Conservation (phyloP, 129 eudicot genomes). For the Flaveria linearis region DNA sequence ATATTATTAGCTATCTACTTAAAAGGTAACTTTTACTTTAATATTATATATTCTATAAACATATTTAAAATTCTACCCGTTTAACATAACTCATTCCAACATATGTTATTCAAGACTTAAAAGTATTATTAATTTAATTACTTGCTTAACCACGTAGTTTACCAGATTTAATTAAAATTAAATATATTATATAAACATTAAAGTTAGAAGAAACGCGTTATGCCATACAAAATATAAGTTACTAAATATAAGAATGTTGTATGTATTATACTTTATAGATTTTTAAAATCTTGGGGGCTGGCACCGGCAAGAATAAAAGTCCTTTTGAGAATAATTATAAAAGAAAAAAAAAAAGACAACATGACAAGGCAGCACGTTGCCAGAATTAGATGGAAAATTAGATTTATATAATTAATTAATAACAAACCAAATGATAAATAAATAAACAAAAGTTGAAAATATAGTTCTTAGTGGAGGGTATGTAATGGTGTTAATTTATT, state of each 20-base stretch:
- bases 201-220: constrained; percentile 6
- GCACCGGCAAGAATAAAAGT: constrained; percentile 45
- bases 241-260: background rate
- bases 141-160: background rate
- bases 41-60: too few species aligned
- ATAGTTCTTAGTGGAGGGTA: constrained; percentile 35
- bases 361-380: constrained; percentile 55
- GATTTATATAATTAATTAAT: constrained; percentile 5
- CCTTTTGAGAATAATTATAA: constrained; percentile 28
- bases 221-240: background rate
- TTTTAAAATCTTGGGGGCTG: constrained; percentile 9
- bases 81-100: background rate
- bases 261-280: background rate
- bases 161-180: background rate
- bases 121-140: background rate
- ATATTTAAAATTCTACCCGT: background rate
- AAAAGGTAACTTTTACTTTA: too few species aligned
- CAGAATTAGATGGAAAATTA: constrained; percentile 23
- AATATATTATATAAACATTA: background rate
- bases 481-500: constrained; percentile 23
- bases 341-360: constrained; percentile 14
- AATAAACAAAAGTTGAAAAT: constrained; percentile 5
- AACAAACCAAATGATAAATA: background rate
- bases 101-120: background rate
- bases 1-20: too few species aligned